Percentiles rank a stretch among this genome's conserved stretches.
Evolutionary conservation across 1,139 yeast genomes (phyloP).

Genomic region (Saccharomyces hybrid): DNA sequence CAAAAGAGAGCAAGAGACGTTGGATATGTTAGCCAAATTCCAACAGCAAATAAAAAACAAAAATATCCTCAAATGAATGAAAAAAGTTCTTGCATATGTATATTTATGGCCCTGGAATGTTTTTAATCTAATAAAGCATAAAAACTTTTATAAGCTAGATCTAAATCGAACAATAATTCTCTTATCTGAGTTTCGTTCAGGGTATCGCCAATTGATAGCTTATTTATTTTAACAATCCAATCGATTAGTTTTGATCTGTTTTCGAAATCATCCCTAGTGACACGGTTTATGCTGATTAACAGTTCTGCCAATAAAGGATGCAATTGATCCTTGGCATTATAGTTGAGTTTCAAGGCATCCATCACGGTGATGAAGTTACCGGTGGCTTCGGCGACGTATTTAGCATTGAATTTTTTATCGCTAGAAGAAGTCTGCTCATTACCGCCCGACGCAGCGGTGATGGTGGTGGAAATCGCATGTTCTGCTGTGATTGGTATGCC

Average conservation of each 20-base stretch:
- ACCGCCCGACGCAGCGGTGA: not conserved
- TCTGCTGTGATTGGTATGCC: slow-evolving; percentile 89
- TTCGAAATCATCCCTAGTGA: slow-evolving; percentile 46
- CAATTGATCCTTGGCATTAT: slow-evolving; percentile 80
- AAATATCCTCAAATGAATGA: slow-evolving; percentile 7
- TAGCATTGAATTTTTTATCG: slow-evolving; percentile 19
- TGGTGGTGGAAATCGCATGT: slow-evolving; percentile 33
- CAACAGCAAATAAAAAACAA: slow-evolving; percentile 14
- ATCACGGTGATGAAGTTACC: slow-evolving; percentile 87
- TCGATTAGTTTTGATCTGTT: slow-evolving; percentile 71
- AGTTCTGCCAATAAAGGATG: slow-evolving; percentile 85
- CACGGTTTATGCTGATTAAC: slow-evolving; percentile 66
- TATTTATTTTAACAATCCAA: slow-evolving; percentile 83
- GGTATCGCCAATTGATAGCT: slow-evolving; percentile 55
- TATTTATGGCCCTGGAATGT: not conserved
- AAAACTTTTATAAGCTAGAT: slow-evolving; percentile 76
- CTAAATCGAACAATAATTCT: slow-evolving; percentile 69
- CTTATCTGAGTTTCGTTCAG: slow-evolving; percentile 57
- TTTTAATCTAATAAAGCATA: slow-evolving; percentile 52
- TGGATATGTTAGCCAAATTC: slow-evolving; percentile 20
- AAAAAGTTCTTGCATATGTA: not conserved
- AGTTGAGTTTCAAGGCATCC: slow-evolving; percentile 88
- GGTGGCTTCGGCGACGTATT: slow-evolving; percentile 74
- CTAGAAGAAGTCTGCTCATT: not conserved
- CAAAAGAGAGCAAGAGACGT: slow-evolving; percentile 22